Base-by-base conservation (phyloP, 2,329 filamentous ascomycete genomes). In the Geosmithia flava region DNA sequence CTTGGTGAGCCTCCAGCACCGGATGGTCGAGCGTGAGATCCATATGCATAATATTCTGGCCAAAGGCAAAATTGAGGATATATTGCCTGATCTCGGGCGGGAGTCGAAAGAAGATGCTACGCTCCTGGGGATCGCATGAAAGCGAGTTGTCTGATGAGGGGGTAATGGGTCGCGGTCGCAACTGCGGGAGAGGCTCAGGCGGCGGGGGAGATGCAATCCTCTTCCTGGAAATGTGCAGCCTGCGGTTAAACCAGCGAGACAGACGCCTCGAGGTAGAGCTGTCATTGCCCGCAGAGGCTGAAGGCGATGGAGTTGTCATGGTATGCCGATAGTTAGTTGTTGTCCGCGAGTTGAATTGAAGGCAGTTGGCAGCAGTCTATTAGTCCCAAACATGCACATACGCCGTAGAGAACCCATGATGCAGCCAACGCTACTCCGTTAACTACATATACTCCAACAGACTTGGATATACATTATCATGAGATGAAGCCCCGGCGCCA, bases 71-170 rank as follows among this genome's bases (percentile, higher is more conserved):
- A 23, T 11, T 19, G 8, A 46, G 44, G 27, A 46, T 46, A n/a
- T 17, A n/a, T 16, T 27, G 44, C n/a, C 44, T 23, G 44, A 46
- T 46, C 44, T 46, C 44, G 13, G 44, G 27, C n/a, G 44, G 44
- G 27, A 46, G 33, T 16, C 16, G 3, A 39, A n/a, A 19, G 29
- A 46, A 46, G 44, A 46, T 17, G 43, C 43, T 45, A 10, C 10
- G 20, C 17, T 19, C 16, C 13, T 45, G 20, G 19, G 43, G 15
- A 16, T 16, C 39, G 17, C 39, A 41, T 19, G 39, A 16, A 19
- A 41, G 15, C 15, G 17, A 41, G 15, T 16, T 6, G 29, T 30
- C 29, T 11, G 29, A 30, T 6, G 29, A 30, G 39, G 39, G 17
- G 7, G 39, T 16, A 7, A 19, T 41, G 39, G 17, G 15, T 7